phyloP scores from a whole-genome alignment of 352 stramenopile species.

The Phytophthora multivora region DNA sequence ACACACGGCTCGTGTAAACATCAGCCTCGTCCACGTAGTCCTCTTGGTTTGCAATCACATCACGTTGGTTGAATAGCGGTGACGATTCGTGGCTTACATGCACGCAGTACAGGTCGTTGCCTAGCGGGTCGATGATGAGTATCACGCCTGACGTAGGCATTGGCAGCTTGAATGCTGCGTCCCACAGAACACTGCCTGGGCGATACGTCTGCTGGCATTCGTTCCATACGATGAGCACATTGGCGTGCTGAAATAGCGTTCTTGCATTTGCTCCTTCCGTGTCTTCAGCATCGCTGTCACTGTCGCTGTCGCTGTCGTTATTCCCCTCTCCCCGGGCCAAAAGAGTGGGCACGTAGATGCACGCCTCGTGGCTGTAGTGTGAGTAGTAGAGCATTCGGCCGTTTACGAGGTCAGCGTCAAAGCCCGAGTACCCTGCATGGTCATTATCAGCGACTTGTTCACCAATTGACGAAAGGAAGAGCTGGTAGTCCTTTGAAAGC shows the following conservation, averaged over 20 bases:
- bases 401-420: slow-evolving; percentile 43
- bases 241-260: slow-evolving; percentile 61
- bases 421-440: slow-evolving; percentile 56
- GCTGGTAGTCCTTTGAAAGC: slow-evolving; percentile 71
- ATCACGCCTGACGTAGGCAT: slow-evolving; percentile 78
- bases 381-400: slow-evolving; percentile 73
- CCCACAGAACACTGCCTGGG: slow-evolving; percentile 79
- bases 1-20: slow-evolving; percentile 79
- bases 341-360: slow-evolving; percentile 85
- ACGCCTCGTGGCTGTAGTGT: slow-evolving; percentile 78
- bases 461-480: slow-evolving; percentile 73
- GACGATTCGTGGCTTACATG: slow-evolving; percentile 83
- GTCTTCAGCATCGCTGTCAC: slow-evolving; percentile 38
- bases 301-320: slow-evolving; percentile 31
- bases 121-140: slow-evolving; percentile 84
- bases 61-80: slow-evolving; percentile 73
- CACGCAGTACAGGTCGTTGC: slow-evolving; percentile 86
- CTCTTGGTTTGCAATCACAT: slow-evolving; percentile 76
- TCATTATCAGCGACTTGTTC: slow-evolving; percentile 52
- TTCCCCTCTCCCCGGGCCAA: slow-evolving; percentile 43
- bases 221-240: slow-evolving; percentile 89
- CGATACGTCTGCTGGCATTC: slow-evolving; percentile 87
- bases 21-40: slow-evolving; percentile 84
- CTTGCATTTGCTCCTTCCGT: slow-evolving; percentile 34
- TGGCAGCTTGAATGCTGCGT: slow-evolving; percentile 74